A percentile compares a stretch with the other conserved stretches of the same genome.
These are phyloP conservation scores for Trametes hirsuta DNA, from an alignment of 1,284 basidiomycete species.

Conservation along the genomic window DNA sequence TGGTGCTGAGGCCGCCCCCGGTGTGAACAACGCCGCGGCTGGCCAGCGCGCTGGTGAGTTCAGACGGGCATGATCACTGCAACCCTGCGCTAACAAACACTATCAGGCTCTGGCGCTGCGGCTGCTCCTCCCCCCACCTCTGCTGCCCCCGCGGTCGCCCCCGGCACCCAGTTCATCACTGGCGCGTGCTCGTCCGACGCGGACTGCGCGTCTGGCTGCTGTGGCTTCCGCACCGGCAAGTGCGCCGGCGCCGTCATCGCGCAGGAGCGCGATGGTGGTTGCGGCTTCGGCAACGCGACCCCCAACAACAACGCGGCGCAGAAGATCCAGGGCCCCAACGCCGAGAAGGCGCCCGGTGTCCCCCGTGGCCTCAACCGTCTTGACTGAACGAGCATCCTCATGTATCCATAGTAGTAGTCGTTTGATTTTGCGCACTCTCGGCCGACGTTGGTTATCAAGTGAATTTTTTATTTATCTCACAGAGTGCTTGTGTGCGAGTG, in stretches of 20 bases:
- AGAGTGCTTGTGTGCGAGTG: no score
- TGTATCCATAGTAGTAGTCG: no score
- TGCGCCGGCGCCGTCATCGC: conserved; percentile 18
- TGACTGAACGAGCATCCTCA: no score
- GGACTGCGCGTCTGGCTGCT: conserved; percentile 18
- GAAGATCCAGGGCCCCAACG: no score
- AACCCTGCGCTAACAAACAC: not conserved
- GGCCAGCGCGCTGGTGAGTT: not conserved
- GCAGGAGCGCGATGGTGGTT: conserved; percentile 17
- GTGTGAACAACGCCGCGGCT: not conserved
- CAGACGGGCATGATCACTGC: not conserved
- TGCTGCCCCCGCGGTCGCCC: not conserved
- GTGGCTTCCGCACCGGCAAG: conserved; percentile 16
- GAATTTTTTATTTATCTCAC: no score
- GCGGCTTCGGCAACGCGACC: conserved; percentile 13
- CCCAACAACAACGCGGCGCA: conserved; percentile 4
- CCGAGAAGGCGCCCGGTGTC: no score
- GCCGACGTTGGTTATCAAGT: no score
- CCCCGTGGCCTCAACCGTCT: no score
- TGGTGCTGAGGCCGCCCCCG: not conserved
- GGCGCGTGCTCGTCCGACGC: conserved; percentile 12
- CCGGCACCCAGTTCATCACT: conserved; percentile 16
- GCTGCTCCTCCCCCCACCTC: not conserved
- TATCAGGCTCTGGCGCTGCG: not conserved
- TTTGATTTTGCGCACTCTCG: no score